Evolutionary conservation across 1,284 basidiomycete species (phyloP), one percentile per base, ranked within the genome.

Genomic region (Ceratobasidium sp.): DNA sequence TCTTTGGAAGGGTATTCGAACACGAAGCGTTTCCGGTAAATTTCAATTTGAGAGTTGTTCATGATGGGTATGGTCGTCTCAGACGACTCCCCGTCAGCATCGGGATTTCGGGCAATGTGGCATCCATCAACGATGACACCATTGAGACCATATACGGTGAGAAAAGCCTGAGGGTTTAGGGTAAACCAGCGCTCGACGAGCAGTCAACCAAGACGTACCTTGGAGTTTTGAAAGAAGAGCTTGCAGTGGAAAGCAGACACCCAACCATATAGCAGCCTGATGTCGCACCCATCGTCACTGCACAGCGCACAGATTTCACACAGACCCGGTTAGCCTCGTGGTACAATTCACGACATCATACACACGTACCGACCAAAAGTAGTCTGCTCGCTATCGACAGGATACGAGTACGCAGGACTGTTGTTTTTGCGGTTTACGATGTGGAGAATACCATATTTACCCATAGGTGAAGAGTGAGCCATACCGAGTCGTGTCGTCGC

Each of bases 1-100:
- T 92, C 90, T 81, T 92, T 93, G 2, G 92, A 91, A 2, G 92
- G 92, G 81, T 93, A 93, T 6, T 87, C 86, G 82, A 93, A 93
- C 23, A 87, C 84, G 82, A 94, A 94, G 2, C 88, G 86, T 81
- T 93, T 93, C 73, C 87, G 88, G 82, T 89, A 89, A 33, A 93
- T 90, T 80, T 91, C 90, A 67, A 93, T 87, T 54, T 89, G 88
- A 7, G 91, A 90, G 83, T 89, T 88, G 82, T 92, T 92, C 23
- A 86, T 85, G 12, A 93, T 85, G 7, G 93, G 86, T 0, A 88
- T 91, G 1, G 87, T 88, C 38, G 88, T 87, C 44, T 78, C 64
- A 48, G 69, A 79, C 52, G 83, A 82, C 5, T 93, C 89, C 77
- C 87, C 84, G n/a, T 75, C 73, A 14, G 73, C 73, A 50, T 75